A percentile compares a stretch with the other conserved stretches of the same genome.
These are phyloP conservation scores for Spizellomyces sp. DNA, from an alignment of 192 early-diverging fungal species.

Conservation along the genomic window DNA sequence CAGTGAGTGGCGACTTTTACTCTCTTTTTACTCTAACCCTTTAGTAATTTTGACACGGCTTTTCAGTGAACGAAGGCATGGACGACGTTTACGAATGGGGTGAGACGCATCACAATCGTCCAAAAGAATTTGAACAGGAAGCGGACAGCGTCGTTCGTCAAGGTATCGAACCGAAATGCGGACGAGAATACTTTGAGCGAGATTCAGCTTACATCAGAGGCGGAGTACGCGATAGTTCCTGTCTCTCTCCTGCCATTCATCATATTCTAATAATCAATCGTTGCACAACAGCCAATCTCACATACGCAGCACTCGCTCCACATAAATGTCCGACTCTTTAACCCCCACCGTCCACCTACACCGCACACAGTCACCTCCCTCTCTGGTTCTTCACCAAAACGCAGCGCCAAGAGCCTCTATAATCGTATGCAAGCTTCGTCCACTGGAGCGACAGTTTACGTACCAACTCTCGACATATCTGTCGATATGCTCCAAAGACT, in stretches of 20 bases:
- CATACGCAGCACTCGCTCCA: no score
- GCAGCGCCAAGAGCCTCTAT: no score
- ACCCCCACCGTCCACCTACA: no score
- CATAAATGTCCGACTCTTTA: no score
- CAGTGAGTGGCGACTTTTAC: constrained; percentile 7
- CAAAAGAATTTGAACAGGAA: constrained; percentile 37
- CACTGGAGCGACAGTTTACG: constrained; percentile 15
- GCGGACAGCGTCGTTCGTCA: constrained; percentile 39
- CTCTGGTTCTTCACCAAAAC: no score
- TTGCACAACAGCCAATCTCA: no score
- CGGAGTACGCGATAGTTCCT: constrained; percentile 7
- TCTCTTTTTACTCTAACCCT: neutral
- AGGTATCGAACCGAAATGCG: constrained; percentile 35
- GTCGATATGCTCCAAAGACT: constrained; percentile 46
- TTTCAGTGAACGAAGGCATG: constrained; percentile 52
- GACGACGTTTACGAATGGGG: constrained; percentile 49
- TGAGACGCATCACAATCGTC: constrained; percentile 28
- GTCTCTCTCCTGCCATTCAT: no score
- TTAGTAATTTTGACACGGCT: neutral
- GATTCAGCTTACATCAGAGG: constrained; percentile 24
- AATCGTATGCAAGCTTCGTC: neutral
- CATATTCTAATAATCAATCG: no score
- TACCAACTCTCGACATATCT: constrained; percentile 40
- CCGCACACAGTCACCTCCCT: no score
- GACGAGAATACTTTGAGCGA: constrained; percentile 28